These are phyloP conservation scores for Metschnikowia peoriensis DNA, from an alignment of 805 yeast genomes.

Conservation along the genomic window DNA sequence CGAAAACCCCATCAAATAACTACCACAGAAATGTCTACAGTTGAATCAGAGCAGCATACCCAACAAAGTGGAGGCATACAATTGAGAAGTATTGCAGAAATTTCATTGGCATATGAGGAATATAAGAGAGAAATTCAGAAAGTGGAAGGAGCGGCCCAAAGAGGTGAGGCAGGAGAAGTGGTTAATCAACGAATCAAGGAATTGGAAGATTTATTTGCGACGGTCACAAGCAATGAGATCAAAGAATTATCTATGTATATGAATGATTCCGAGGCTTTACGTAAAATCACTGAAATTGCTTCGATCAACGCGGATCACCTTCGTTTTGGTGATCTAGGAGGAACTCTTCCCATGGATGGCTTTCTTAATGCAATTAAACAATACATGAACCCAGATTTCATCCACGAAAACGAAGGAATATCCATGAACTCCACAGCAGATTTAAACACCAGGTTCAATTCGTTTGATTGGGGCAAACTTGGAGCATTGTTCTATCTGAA, in stretches of 20 bases:
- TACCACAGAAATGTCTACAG: neutral
- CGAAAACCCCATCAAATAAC: neutral
- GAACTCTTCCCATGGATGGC: constrained; percentile 48
- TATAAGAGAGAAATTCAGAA: constrained; percentile 24
- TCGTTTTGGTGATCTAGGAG: constrained; percentile 54
- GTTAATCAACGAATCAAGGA: constrained; percentile 45
- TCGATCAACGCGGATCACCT: constrained; percentile 62
- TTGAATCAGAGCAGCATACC: neutral
- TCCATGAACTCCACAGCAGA: neutral
- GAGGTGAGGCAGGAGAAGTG: constrained; percentile 54
- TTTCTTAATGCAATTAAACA: constrained; percentile 39
- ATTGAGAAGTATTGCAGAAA: constrained; percentile 6
- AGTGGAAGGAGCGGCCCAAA: constrained; percentile 50
- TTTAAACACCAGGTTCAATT: constrained; percentile 31
- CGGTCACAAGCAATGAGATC: constrained; percentile 35
- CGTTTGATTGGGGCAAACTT: constrained; percentile 57
- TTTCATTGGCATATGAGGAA: constrained; percentile 26
- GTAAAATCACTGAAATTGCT: constrained; percentile 59
- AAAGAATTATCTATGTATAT: constrained; percentile 36
- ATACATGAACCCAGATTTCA: constrained; percentile 25
- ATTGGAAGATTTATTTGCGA: constrained; percentile 47
- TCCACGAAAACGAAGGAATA: constrained; percentile 1
- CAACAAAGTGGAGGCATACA: neutral
- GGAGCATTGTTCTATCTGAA: constrained; percentile 51
- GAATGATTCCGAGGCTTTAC: constrained; percentile 62